Evolutionary conservation across 306 rosid species (phyloP), one percentile per base, ranked within the genome.

Genomic region (Fragaria nilgerrensis): DNA sequence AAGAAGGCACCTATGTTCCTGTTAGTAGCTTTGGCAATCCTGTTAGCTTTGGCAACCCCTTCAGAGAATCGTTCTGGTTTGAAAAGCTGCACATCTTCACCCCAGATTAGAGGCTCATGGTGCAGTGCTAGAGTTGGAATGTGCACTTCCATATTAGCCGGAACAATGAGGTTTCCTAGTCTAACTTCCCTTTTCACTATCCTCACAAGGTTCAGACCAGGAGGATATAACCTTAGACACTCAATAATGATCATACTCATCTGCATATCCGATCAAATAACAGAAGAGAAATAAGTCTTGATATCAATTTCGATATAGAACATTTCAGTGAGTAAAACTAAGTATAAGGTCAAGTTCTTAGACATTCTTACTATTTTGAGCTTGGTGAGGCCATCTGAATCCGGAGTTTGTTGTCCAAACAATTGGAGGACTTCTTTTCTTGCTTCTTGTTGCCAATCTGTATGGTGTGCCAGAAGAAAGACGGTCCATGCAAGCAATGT

Each of bases 391-490:
- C 66, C 81, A 25, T 83, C 78, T 3, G 81, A 49, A 7, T 63
- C 78, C 15, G 70, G 77, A 48, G 50, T 73, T 43, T 32, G 66
- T 34, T 69, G 61, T 14, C 76, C 82, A 49, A 82, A 74, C 22
- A 78, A 23, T 22, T 61, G 45, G n/a, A 68, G 23, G 5, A 82
- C 85, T 59, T 83, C 86, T 16, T 79, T 72, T 75, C 83, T 79
- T 50, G 81, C 86, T 71, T 75, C 67, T 52, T 83, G 75, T 71
- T 83, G 86, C 86, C 86, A 83, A 43, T 83, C 83, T 0, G 49
- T 49, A 15, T 83, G 81, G 29, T 75, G 44, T 19, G 83, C 78
- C 13, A 79, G 77, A 16, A 83, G 81, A 72, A 75, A 61, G 9
- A 79, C 64, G 47, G 81, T 65, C 86, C 83, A 83, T 14, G 75